Evolutionary conservation across 106 monocot genomes (phyloP), one percentile per base, ranked within the genome.

Genomic region (Platanthera zijinensis): DNA sequence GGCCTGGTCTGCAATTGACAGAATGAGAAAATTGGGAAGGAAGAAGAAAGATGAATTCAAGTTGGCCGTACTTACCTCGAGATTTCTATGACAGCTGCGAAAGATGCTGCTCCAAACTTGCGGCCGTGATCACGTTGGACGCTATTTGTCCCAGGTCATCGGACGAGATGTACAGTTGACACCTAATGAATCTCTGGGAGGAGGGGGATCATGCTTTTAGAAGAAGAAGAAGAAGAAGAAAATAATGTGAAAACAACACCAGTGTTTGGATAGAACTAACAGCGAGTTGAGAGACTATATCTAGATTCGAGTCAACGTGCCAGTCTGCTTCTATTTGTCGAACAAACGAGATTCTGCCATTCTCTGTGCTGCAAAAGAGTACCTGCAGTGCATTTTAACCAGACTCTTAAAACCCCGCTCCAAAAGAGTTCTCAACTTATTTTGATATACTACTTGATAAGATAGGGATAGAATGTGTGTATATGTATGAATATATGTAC

Each of bases 301-400:
- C 88, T 68, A 89, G 83, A 77, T 77, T 84, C 22, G 92, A 76
- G 56, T 92, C 92, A 9, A 89, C 46, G 50, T 92, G 92, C 79
- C 79, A 89, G 73, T 89, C 92, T 47, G 92, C 76, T 54, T 92
- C 92, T 74, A 92, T 78, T 63, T 92, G 92, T 51, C 92, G 84
- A 73, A 92, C 92, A 70, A 92, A 92, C 15, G 92, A 92, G 9
- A 85, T 83, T 53, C 92, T 77, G 68, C 92, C 92, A 45, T 74
- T 79, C 9, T 89, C 89, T 28, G 86, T 81, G 79, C 92, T 81
- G 67, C 88, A 89, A 80, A 92, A 92, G 22, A 92, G 84, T 48
- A 92, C 89, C 92, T 92, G 80, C 69, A 7, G 69, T 25, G 22
- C 69, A 69, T 39, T 32, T 69, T 39, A 45, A 69, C 39, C 39